phyloP scores from a whole-genome alignment of 2,329 filamentous ascomycete species.

The Pseudogymnoascus sp. region DNA sequence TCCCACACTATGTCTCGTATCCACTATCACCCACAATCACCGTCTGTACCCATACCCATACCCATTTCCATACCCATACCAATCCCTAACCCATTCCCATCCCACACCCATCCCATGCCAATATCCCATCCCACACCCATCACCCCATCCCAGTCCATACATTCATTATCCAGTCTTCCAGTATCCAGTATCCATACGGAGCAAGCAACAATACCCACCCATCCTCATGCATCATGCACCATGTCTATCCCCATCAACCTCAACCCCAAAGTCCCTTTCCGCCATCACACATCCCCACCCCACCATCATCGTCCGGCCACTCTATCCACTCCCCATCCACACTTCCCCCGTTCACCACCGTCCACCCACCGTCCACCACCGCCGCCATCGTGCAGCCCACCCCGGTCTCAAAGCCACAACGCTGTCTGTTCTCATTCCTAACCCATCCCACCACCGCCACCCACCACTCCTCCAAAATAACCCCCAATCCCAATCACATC shows the following conservation, averaged over 20 bases:
- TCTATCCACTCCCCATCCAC: neutral
- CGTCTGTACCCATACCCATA: neutral
- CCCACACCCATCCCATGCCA: neutral
- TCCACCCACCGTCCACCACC: neutral
- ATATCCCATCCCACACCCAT: neutral
- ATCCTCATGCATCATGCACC: conserved; percentile 4
- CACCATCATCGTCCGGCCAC: neutral
- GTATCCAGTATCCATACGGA: neutral
- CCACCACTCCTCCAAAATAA: neutral
- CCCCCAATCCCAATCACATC: neutral
- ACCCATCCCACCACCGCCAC: neutral
- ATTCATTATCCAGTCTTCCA: neutral
- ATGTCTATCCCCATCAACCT: conserved; percentile 5
- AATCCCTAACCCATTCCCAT: neutral
- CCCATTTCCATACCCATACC: neutral
- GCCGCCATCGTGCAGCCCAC: neutral
- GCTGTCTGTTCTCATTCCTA: neutral
- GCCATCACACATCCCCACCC: neutral
- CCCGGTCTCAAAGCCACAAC: neutral
- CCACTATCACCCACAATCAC: neutral
- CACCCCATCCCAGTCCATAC: neutral
- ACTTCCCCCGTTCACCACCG: too few species aligned
- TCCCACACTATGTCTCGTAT: neutral
- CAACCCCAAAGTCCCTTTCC: conserved; percentile 7
- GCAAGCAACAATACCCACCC: neutral